phyloP scores from a whole-genome alignment of 2,329 filamentous ascomycete species.

The Waltergamsia citrina region DNA sequence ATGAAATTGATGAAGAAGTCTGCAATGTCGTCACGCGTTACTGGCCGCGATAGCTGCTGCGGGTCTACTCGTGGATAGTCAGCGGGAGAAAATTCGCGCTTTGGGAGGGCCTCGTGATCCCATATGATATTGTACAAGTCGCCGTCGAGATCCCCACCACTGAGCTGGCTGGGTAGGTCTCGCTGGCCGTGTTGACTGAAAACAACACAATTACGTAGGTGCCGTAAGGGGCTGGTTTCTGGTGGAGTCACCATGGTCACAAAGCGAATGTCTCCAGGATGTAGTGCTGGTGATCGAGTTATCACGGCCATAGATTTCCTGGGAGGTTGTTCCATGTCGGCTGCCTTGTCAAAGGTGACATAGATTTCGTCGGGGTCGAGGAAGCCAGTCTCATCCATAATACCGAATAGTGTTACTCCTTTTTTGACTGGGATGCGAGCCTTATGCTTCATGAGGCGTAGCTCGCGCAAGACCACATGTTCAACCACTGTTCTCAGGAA shows the following conservation, averaged over 20 bases:
- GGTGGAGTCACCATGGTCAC: conserved; percentile 54
- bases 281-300: conserved; percentile 71
- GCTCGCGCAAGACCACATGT: conserved; percentile 56
- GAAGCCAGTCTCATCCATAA: conserved; percentile 72
- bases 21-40: conserved; percentile 58
- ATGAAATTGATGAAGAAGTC: conserved; percentile 76
- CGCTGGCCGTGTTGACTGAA: conserved; percentile 64
- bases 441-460: conserved; percentile 70
- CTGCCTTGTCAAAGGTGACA: conserved; percentile 41
- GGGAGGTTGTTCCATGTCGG: conserved; percentile 11
- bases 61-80: conserved; percentile 57
- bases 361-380: conserved; percentile 61
- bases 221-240: conserved; percentile 45
- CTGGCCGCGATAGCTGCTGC: conserved; percentile 47
- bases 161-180: conserved; percentile 69
- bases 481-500: conserved; percentile 68
- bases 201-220: conserved; percentile 64
- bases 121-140: conserved; percentile 76
- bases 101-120: conserved; percentile 43
- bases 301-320: conserved; percentile 44
- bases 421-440: conserved; percentile 62
- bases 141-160: conserved; percentile 76
- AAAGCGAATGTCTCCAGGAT: conserved; percentile 71
- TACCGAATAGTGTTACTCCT: conserved; percentile 69
- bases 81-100: conserved; percentile 42